phyloP scores from a whole-genome alignment of 768 basidiomycete genomes.

The Thelephora aurantiotincta region DNA sequence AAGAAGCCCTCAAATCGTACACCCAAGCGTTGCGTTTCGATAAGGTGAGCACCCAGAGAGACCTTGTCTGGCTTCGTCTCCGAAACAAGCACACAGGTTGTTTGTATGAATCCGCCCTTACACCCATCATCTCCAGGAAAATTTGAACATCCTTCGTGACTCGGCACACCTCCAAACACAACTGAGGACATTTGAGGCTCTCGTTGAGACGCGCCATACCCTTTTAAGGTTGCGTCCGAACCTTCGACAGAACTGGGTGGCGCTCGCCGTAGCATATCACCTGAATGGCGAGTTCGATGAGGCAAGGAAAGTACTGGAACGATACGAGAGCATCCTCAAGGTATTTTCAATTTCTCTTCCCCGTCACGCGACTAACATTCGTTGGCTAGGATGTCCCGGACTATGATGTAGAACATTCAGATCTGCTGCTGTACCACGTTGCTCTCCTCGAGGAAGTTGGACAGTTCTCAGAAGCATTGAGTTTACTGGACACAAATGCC shows the following conservation, averaged over 20 bases:
- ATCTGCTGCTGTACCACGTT: slow-evolving; percentile 68
- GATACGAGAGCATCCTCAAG: slow-evolving; percentile 60
- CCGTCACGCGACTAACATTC: slow-evolving; percentile 4
- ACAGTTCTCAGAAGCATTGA: slow-evolving; percentile 43
- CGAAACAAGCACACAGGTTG: neutral
- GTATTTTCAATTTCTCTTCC: slow-evolving; percentile 21
- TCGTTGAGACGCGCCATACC: slow-evolving; percentile 72
- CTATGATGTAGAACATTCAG: slow-evolving; percentile 75
- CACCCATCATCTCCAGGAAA: slow-evolving; percentile 44
- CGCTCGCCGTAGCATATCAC: slow-evolving; percentile 77
- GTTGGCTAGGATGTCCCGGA: slow-evolving; percentile 50
- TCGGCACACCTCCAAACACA: slow-evolving; percentile 83
- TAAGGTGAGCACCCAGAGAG: slow-evolving; percentile 34
- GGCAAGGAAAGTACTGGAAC: slow-evolving; percentile 58
- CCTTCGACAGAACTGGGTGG: slow-evolving; percentile 81
- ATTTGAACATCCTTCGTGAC: slow-evolving; percentile 86
- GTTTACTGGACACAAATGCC: slow-evolving; percentile 46
- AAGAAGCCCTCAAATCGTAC: slow-evolving; percentile 89
- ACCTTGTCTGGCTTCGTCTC: neutral
- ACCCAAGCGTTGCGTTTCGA: slow-evolving; percentile 80
- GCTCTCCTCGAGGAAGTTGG: slow-evolving; percentile 60
- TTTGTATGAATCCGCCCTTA: neutral
- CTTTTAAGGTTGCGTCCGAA: slow-evolving; percentile 73
- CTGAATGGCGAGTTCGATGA: slow-evolving; percentile 62
- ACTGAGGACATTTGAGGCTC: slow-evolving; percentile 60